phyloP scores from a whole-genome alignment of 1,284 basidiomycete genomes.

The Grifola frondosa region DNA sequence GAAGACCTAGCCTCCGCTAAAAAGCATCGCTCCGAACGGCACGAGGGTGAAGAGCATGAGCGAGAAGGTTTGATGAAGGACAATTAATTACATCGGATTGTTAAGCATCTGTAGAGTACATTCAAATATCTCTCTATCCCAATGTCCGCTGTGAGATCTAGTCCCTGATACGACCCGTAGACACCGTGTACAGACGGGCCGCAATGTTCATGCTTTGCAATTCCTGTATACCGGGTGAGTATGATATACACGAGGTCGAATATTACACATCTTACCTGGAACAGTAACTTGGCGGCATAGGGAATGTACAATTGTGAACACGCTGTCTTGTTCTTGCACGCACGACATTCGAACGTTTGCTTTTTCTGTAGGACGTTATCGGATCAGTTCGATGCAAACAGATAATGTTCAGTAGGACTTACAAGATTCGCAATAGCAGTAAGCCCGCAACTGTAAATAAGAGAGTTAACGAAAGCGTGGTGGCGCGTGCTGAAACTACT shows the following conservation, averaged over 20 bases:
- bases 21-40: constrained; percentile 50
- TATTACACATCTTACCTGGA: constrained; percentile 62
- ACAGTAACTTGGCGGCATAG: constrained; percentile 88
- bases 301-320: constrained; percentile 91
- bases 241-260: background rate
- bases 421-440: constrained; percentile 94
- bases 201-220: constrained; percentile 92
- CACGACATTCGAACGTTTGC: constrained; percentile 85
- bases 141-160: constrained; percentile 28
- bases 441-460: constrained; percentile 73
- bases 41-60: constrained; percentile 49
- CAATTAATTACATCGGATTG: constrained; percentile 29
- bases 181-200: constrained; percentile 78
- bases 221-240: constrained; percentile 49
- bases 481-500: constrained; percentile 35
- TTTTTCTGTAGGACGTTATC: constrained; percentile 59
- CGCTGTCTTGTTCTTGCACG: constrained; percentile 94
- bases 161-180: constrained; percentile 79
- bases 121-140: constrained; percentile 28
- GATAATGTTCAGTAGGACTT: constrained; percentile 30
- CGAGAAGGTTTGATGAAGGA: constrained; percentile 61
- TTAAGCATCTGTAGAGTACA: constrained; percentile 53
- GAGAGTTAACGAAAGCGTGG: constrained; percentile 10
- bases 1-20: constrained; percentile 47
- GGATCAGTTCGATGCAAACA: constrained; percentile 1